Evolutionary conservation across 768 basidiomycete species (phyloP).

Genomic region (Rhodosporidiobolus sp.): DNA sequence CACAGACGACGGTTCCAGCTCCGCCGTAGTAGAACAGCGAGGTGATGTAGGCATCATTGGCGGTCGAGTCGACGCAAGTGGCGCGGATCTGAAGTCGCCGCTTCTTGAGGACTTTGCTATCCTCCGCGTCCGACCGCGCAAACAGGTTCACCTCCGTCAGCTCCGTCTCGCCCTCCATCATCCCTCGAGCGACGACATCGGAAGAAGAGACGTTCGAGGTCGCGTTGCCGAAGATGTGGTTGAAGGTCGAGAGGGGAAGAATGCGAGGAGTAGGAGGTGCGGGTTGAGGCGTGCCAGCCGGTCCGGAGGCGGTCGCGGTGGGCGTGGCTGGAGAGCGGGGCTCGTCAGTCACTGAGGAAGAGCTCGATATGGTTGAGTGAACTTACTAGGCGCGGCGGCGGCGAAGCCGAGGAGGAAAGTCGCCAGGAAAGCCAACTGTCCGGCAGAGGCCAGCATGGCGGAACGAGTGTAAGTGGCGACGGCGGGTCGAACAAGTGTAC

Average conservation of each 20-base stretch:
- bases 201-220: not conserved
- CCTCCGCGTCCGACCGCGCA: not conserved
- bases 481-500: not conserved
- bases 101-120: not conserved
- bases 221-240: not conserved
- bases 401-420: not conserved
- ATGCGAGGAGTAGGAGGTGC: not conserved
- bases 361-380: not conserved
- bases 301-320: not conserved
- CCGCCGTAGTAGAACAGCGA: slow-evolving; percentile 20
- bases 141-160: not conserved
- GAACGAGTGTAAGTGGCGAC: not conserved
- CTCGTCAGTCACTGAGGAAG: not conserved
- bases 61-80: slow-evolving; percentile 1
- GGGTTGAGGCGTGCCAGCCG: not conserved
- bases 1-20: not conserved
- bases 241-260: not conserved
- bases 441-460: not conserved
- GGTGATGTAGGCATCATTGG: slow-evolving; percentile 12
- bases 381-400: not conserved
- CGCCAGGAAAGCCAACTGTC: not conserved
- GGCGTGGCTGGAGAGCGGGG: not conserved
- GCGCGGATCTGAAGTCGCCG: not conserved
- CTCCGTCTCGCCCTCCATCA: not conserved
- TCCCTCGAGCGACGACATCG: not conserved